These are phyloP conservation scores for Fusarium poae DNA, from an alignment of 2,329 filamentous ascomycete species.

Conservation along the genomic window DNA sequence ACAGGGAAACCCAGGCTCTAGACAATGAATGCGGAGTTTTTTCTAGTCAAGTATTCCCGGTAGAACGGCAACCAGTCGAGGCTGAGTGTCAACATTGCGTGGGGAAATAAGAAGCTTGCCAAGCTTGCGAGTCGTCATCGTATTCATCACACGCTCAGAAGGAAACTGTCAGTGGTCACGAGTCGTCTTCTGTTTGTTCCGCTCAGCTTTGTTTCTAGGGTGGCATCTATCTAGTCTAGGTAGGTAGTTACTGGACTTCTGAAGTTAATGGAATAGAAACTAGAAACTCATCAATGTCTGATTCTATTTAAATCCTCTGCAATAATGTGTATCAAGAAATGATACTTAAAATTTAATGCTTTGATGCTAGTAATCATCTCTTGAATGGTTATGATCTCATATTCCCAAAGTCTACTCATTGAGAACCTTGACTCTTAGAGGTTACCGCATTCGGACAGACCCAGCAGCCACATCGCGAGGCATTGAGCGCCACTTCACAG, in stretches of 20 bases:
- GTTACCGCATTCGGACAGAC: slow-evolving; percentile 29
- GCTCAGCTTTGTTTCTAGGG: neutral
- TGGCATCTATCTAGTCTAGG: no score
- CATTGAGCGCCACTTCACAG: slow-evolving; percentile 34
- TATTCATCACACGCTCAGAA: slow-evolving; percentile 17
- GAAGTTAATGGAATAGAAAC: neutral
- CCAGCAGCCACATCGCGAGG: slow-evolving; percentile 33
- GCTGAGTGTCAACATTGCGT: slow-evolving; percentile 17
- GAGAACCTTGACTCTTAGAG: slow-evolving; percentile 3
- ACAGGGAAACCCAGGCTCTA: slow-evolving; percentile 6
- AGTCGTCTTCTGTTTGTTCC: neutral
- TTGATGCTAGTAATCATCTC: neutral
- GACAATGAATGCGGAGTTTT: neutral
- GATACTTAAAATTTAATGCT: neutral
- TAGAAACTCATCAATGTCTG: neutral
- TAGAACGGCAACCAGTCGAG: slow-evolving; percentile 16
- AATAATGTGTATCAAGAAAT: no score
- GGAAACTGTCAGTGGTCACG: slow-evolving; percentile 14
- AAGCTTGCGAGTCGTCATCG: slow-evolving; percentile 32
- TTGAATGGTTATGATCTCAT: neutral
- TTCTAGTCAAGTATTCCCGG: slow-evolving; percentile 11
- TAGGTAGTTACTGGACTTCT: no score
- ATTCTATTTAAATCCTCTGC: neutral
- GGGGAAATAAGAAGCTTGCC: slow-evolving; percentile 8
- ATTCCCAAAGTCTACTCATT: slow-evolving; percentile 6